Base-by-base conservation (phyloP, 2,329 filamentous ascomycete genomes). In the Coleophoma cylindrospora region DNA sequence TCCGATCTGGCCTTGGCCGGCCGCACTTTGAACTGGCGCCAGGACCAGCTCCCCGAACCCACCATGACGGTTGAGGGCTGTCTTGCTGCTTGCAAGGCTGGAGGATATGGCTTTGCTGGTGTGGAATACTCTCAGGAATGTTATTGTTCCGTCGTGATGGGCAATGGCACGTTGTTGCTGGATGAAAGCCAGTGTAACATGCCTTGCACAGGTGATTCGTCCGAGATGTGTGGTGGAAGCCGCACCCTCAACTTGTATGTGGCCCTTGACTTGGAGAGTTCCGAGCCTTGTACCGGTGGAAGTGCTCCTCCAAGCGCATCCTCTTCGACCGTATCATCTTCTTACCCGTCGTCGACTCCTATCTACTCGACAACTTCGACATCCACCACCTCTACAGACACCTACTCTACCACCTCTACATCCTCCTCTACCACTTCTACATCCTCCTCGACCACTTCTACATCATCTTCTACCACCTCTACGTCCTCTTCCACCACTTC, bases 221-320 rank as follows among this genome's bases (percentile, higher is more conserved):
- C 53, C 2, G 54, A 66, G 49, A 62, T 51, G 19, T 72, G 69
- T 49, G 69, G 68, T 49, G 69, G 68, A 13, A 51, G 51, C 11
- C 47, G 49, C 10, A 54, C 61, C n/a, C 17, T 71, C 11, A 60
- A 67, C 43, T 51, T 71, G 8, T 71, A 73, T 51, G 69, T 75
- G 40, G 74, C 76, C 45, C 67, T 67, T 47, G 73, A 77, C 48
- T 65, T 81, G 33, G 63, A 72, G 60, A 78, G 74, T 48, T 66
- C 73, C 12, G 67, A 80, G 64, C 76, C 76, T 38, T 80, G 76
- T 58, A 72, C 69, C 22, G 52, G 50, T 41, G 49, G 47, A 44
- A 43, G 67, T 61, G 50, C 59, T 50, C 52, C 68, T 67, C 53
- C 62, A 52, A 37, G 38, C 21, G 22, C 43, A 22, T 45, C 51